Conservation (phyloP, 495 filamentous ascomycete species). For the Podospora appendiculata region DNA sequence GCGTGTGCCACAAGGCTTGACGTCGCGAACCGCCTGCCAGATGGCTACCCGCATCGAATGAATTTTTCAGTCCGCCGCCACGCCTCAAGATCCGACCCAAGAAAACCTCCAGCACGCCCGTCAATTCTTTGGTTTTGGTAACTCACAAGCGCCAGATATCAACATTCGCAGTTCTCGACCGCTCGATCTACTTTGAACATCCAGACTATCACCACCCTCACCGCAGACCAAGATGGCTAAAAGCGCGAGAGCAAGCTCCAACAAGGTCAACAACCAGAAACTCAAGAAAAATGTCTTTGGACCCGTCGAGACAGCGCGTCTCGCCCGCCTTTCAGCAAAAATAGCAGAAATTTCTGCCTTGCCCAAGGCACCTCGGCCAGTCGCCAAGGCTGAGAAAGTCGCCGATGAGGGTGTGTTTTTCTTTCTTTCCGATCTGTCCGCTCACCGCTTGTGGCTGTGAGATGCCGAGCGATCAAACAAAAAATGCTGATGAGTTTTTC, state of each 20-base stretch:
- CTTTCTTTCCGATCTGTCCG: background rate
- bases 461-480: background rate
- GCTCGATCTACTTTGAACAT: background rate
- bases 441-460: too few relatives aligned
- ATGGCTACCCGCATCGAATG: too few relatives aligned
- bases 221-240: conserved; percentile 63
- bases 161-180: background rate
- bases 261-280: conserved; percentile 69
- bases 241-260: conserved; percentile 61
- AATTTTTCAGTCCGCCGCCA: too few relatives aligned
- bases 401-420: conserved; percentile 12
- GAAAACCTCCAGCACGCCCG: background rate
- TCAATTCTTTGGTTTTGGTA: background rate
- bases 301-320: conserved; percentile 66
- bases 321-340: conserved; percentile 71
- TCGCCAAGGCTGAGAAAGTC: conserved; percentile 27
- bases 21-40: too few relatives aligned
- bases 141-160: background rate
- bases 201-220: background rate
- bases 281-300: conserved; percentile 73
- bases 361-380: conserved; percentile 56
- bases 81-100: too few relatives aligned
- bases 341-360: conserved; percentile 65
- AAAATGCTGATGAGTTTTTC: conserved; percentile 1
- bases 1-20: too few relatives aligned